Conservation (phyloP, 345 rosid species). For the Hevea brasiliensis region DNA sequence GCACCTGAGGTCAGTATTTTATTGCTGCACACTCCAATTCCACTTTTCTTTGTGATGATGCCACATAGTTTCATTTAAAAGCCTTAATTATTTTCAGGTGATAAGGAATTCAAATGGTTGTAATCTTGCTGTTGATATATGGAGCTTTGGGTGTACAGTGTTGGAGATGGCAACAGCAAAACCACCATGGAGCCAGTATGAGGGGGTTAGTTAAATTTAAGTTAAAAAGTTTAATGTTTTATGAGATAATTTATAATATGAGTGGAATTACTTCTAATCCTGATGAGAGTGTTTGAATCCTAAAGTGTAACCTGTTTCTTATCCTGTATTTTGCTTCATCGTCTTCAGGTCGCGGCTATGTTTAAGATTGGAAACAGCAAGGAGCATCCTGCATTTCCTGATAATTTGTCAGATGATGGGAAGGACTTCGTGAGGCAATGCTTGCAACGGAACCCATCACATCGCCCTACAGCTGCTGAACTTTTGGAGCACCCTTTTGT, state of each 20-base stretch:
- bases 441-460: slow-evolving; percentile 58
- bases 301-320: not conserved
- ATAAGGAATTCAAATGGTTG: slow-evolving; percentile 61
- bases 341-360: slow-evolving; percentile 52
- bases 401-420: slow-evolving; percentile 61
- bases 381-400: slow-evolving; percentile 74
- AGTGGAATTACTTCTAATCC: not conserved
- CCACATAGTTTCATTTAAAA: not conserved
- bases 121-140: slow-evolving; percentile 76
- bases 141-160: slow-evolving; percentile 89
- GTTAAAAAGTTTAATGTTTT: not conserved
- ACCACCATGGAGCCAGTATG: slow-evolving; percentile 84
- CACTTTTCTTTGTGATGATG: not conserved
- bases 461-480: slow-evolving; percentile 57
- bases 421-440: slow-evolving; percentile 63
- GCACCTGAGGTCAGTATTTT: slow-evolving; percentile 67
- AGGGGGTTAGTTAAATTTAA: slow-evolving; percentile 56
- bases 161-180: slow-evolving; percentile 84
- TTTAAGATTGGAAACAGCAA: slow-evolving; percentile 79
- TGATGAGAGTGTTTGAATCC: slow-evolving; percentile 1
- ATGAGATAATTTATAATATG: not conserved
- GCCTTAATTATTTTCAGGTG: slow-evolving; percentile 41
- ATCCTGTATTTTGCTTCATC: not conserved
- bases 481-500: slow-evolving; percentile 68
- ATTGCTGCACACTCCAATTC: not conserved